phyloP scores from a whole-genome alignment of 441 rosid genomes.

The Aquilaria agallochum region DNA sequence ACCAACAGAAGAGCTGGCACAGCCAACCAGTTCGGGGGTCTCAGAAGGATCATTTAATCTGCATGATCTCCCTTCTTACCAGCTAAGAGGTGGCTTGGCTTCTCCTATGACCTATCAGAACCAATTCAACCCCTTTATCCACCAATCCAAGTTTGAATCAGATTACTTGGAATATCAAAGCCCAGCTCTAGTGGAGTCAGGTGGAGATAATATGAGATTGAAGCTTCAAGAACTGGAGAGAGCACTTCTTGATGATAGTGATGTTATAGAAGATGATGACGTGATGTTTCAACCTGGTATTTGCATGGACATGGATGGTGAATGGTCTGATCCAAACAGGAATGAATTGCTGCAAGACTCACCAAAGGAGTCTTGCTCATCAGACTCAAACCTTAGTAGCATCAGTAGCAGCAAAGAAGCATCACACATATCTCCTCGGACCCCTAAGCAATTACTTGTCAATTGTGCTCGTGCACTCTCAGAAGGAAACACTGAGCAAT shows the following conservation, averaged over 20 bases:
- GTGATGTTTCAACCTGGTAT: slow-evolving; percentile 35
- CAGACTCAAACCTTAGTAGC: slow-evolving; percentile 75
- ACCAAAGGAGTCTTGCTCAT: slow-evolving; percentile 79
- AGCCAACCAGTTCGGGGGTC: slow-evolving; percentile 48
- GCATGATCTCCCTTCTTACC: slow-evolving; percentile 37
- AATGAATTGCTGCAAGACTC: slow-evolving; percentile 55
- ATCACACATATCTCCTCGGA: slow-evolving; percentile 38
- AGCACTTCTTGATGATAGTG: slow-evolving; percentile 66
- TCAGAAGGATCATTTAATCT: slow-evolving; percentile 50
- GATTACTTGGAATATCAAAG: slow-evolving; percentile 41
- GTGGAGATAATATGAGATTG: slow-evolving; percentile 54
- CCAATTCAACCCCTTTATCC: slow-evolving; percentile 31
- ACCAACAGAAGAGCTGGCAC: slow-evolving; percentile 51
- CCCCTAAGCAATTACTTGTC: slow-evolving; percentile 73
- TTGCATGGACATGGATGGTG: slow-evolving; percentile 77
- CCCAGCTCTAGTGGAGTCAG: slow-evolving; percentile 48
- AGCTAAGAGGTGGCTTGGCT: slow-evolving; percentile 43
- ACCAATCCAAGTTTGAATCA: slow-evolving; percentile 32
- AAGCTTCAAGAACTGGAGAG: slow-evolving; percentile 91
- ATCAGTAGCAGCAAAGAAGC: slow-evolving; percentile 53
- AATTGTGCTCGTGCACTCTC: slow-evolving; percentile 71
- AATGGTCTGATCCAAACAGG: slow-evolving; percentile 58
- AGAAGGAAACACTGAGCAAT: slow-evolving; percentile 62
- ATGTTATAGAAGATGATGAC: slow-evolving; percentile 45
- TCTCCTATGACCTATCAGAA: slow-evolving; percentile 38